These are phyloP conservation scores for Inonotus obliquus DNA, from an alignment of 1,284 basidiomycete genomes.

Conservation along the genomic window DNA sequence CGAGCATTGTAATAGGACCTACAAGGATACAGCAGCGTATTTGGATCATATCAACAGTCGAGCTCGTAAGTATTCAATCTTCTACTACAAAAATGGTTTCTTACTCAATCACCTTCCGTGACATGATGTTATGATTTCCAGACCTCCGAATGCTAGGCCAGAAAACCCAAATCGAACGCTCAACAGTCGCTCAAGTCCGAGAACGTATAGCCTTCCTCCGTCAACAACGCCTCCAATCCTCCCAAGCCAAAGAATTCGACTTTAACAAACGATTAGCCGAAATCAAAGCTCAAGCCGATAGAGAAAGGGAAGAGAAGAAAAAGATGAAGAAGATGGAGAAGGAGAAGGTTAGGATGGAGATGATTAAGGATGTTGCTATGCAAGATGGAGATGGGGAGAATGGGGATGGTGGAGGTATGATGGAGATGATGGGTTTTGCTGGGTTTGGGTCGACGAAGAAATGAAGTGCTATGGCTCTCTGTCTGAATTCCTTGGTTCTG, in stretches of 20 bases:
- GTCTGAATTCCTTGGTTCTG: constrained; percentile 1
- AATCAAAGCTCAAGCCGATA: constrained; percentile 69
- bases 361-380: constrained; percentile 47
- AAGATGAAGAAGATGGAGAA: constrained; percentile 67
- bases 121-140: too few relatives aligned
- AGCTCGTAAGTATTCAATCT: constrained; percentile 62
- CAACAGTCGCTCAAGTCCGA: constrained; percentile 89
- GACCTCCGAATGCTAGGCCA: constrained; percentile 92
- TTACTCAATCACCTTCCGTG: neutral
- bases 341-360: constrained; percentile 61
- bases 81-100: neutral
- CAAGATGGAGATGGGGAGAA: constrained; percentile 54
- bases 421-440: constrained; percentile 88
- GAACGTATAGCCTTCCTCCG: constrained; percentile 85
- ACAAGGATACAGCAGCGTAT: constrained; percentile 91
- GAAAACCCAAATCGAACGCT: constrained; percentile 86
- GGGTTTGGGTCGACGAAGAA: constrained; percentile 85
- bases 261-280: constrained; percentile 87
- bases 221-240: constrained; percentile 76
- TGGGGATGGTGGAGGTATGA: constrained; percentile 55
- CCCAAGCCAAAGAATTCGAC: constrained; percentile 84
- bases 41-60: constrained; percentile 95
- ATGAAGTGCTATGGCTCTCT: constrained; percentile 35
- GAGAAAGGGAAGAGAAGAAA: constrained; percentile 64
- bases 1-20: constrained; percentile 84